Evolutionary conservation across 371 early-diverging fungal genomes (phyloP).

Genomic region (Mucor plumbeus): DNA sequence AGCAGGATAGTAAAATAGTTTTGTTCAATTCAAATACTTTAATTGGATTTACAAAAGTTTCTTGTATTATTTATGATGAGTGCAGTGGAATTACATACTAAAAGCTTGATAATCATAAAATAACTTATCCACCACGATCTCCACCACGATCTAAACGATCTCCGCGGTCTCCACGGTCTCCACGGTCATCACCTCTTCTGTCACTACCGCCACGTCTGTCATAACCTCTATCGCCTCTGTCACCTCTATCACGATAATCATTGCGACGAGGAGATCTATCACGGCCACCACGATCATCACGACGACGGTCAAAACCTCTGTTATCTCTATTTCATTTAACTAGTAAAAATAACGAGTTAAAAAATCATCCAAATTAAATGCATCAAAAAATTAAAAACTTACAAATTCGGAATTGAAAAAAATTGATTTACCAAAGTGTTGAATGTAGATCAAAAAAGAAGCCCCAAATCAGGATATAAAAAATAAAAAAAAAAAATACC

Average conservation of each 20-base stretch:
- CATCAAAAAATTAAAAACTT: neutral
- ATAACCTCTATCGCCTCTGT: neutral
- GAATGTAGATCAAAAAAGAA: neutral
- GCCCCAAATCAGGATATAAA: neutral
- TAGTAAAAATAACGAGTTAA: neutral
- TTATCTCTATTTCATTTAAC: neutral
- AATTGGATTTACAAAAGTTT: too few species aligned
- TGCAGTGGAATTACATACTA: too few species aligned
- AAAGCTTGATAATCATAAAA: too few species aligned
- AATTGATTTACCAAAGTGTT: neutral
- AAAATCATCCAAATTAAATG: neutral
- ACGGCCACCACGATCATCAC: conserved; percentile 22
- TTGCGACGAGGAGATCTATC: conserved; percentile 36
- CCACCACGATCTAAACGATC: neutral
- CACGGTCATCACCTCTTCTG: conserved; percentile 11
- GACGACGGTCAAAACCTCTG: conserved; percentile 21
- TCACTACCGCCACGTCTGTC: conserved; percentile 10
- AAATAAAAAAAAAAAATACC: conserved; percentile 18
- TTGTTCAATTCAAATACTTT: too few species aligned
- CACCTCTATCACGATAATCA: neutral
- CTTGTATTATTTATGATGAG: too few species aligned
- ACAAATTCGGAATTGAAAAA: conserved; percentile 5
- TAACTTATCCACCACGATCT: neutral
- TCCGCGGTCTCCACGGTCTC: neutral
- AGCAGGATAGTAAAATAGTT: too few species aligned